Conservation (phyloP, 768 basidiomycete genomes). For the Lactarius hatsudake region DNA sequence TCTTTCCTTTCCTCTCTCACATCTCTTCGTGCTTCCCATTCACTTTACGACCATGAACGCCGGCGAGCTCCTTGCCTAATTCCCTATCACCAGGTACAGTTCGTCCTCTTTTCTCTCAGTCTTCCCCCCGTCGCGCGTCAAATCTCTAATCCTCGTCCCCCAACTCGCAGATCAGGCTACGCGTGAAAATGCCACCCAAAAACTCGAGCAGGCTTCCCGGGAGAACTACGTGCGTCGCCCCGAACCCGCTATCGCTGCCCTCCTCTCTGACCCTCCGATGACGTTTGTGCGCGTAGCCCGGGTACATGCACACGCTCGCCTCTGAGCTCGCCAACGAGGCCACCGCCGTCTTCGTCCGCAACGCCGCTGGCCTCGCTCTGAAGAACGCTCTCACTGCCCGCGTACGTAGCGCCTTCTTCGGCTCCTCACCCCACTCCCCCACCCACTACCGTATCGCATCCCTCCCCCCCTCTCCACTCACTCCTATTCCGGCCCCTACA, state of each 20-base stretch:
- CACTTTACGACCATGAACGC: conserved; percentile 72
- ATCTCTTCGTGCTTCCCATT: conserved; percentile 1
- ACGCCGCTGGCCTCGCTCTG: conserved; percentile 94
- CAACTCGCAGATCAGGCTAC: conserved; percentile 67
- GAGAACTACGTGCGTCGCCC: conserved; percentile 79
- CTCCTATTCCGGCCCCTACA: conserved; percentile 36
- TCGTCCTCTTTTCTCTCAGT: conserved; percentile 27
- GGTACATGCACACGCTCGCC: conserved; percentile 90
- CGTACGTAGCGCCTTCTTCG: conserved; percentile 48
- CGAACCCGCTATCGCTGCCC: conserved; percentile 22
- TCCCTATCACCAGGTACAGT: conserved; percentile 84
- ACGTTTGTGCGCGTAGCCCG: conserved; percentile 56
- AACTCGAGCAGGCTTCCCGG: conserved; percentile 80
- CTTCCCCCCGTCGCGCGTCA: conserved; percentile 30
- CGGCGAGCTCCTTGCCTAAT: conserved; percentile 84
- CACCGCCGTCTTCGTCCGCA: conserved; percentile 71
- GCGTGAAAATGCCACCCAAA: conserved; percentile 88
- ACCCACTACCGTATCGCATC: not conserved
- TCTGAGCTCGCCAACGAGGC: conserved; percentile 77
- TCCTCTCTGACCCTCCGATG: conserved; percentile 24
- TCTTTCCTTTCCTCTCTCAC: conserved; percentile 17
- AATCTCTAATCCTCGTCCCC: conserved; percentile 26
- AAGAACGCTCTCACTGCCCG: conserved; percentile 93
- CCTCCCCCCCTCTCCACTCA: not conserved
- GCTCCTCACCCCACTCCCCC: conserved; percentile 20